Conservation (phyloP, 352 stramenopile genomes). For the Pythium insidiosum region DNA sequence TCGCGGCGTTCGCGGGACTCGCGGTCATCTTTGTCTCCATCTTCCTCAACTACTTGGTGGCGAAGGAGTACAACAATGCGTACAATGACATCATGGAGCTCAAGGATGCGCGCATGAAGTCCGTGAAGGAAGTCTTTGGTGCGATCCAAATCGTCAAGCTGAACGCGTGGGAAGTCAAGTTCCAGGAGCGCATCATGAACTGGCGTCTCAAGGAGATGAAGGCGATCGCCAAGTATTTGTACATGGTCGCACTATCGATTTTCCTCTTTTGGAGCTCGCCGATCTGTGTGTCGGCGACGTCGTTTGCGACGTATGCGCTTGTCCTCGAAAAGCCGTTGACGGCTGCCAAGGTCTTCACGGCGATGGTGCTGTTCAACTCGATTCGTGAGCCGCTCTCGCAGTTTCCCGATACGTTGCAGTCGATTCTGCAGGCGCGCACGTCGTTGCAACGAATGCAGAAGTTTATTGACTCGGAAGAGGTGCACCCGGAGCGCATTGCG, state of each 20-base stretch:
- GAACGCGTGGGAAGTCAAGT: constrained; percentile 82
- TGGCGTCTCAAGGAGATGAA: constrained; percentile 59
- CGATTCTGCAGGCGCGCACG: constrained; percentile 9
- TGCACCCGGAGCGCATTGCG: background rate
- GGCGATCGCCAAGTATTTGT: constrained; percentile 50
- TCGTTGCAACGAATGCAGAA: constrained; percentile 12
- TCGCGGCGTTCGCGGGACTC: constrained; percentile 25
- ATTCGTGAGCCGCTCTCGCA: constrained; percentile 15
- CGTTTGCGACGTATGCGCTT: constrained; percentile 22
- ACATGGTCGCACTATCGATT: constrained; percentile 53
- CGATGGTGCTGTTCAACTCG: constrained; percentile 19
- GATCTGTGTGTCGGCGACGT: constrained; percentile 19
- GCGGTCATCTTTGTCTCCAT: constrained; percentile 20
- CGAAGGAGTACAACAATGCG: constrained; percentile 11
- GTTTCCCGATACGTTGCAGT: constrained; percentile 10
- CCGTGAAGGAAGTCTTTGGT: constrained; percentile 29
- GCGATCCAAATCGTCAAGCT: constrained; percentile 88
- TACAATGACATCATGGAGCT: constrained; percentile 16
- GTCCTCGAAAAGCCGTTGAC: constrained; percentile 21
- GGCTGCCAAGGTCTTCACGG: constrained; percentile 24
- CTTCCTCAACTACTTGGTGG: constrained; percentile 13
- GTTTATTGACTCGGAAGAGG: constrained; percentile 30
- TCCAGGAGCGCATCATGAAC: constrained; percentile 51
- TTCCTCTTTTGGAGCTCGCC: constrained; percentile 27
- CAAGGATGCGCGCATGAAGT: constrained; percentile 35